phyloP scores from a whole-genome alignment of 2,329 filamentous ascomycete genomes.

The Daldinia sp. region DNA sequence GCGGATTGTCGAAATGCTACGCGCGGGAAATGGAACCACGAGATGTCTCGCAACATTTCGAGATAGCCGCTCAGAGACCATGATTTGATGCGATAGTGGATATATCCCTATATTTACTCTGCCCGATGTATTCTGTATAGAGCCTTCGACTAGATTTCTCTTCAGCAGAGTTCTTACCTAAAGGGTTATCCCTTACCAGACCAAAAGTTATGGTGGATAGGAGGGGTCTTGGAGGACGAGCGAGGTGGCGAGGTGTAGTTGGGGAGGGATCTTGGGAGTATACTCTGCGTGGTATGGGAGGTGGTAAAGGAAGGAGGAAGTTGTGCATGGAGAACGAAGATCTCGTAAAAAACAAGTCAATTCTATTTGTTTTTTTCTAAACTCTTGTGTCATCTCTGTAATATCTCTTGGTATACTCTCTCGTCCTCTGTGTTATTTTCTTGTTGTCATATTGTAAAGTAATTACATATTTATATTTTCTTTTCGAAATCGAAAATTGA shows the following conservation, averaged over 20 bases:
- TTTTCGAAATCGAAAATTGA: background rate
- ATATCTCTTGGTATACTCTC: background rate
- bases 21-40: constrained; percentile 20
- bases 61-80: constrained; percentile 17
- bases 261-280: constrained; percentile 24
- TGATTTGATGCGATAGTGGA: constrained; percentile 25
- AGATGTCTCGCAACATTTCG: constrained; percentile 23
- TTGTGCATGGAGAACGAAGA: constrained; percentile 31
- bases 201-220: constrained; percentile 25
- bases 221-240: constrained; percentile 34
- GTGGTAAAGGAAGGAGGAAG: constrained; percentile 14
- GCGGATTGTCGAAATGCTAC: constrained; percentile 6
- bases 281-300: constrained; percentile 14
- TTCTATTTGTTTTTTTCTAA: constrained; percentile 24
- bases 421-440: background rate
- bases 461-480: background rate
- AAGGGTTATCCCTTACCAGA: background rate
- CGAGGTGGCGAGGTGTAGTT: constrained; percentile 20
- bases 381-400: background rate
- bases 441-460: background rate
- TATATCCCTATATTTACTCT: constrained; percentile 15
- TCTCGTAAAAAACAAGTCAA: constrained; percentile 27
- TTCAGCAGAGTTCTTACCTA: constrained; percentile 8
- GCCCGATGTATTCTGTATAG: constrained; percentile 13
- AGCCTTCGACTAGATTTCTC: constrained; percentile 22